Evolutionary conservation across 2,329 filamentous ascomycete genomes (phyloP), one percentile per base, ranked within the genome.

Genomic region (Orbilia ellipsospora): DNA sequence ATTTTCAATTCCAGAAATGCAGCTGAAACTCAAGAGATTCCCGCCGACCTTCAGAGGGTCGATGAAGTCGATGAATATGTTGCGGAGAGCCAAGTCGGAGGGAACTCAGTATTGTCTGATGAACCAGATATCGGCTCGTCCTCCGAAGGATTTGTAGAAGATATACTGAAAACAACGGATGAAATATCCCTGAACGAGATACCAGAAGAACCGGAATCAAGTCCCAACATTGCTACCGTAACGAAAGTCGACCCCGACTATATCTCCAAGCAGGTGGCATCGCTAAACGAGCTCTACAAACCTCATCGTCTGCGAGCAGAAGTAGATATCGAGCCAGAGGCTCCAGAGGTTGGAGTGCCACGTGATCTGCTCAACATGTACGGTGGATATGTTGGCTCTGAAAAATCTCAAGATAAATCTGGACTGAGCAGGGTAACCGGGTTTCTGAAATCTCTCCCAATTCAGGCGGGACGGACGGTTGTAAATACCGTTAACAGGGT

Each of bases 41-140:
- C 13, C 1, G 16, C 44, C 13, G 44, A 18, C n/a, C 26, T 42
- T 26, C 26, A 36, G 44, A 44, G 44, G 2, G 15, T 18, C 16
- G 42, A 60, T 8, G 54, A 60, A 23, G 48, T 61, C 7, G 31
- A 61, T 15, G 45, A 61, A n/a, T 55, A 45, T 61, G 64, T 61
- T 31, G 64, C 31, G 8, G 45, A 55, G 3, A 48, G 45, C 28
- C 44, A 54, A 52, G 60, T 2, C 16, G 48, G 60, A 20, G n/a
- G 15, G 42, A 42, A 20, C 8, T 63, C 60, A 13, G 31, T 36
- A 36, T 36, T 36, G 31, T 63, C 60, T 18, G 40, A 54, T 28
- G 60, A 44, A 26, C 45, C 16, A 23, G 42, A 10, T 18, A 42
- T 63, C 44, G 60, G 60, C 60, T 45, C 52, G 60, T 28, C 31